Evolutionary conservation across 1,284 basidiomycete genomes (phyloP), one percentile per base, ranked within the genome.

Genomic region (Sutorius eximius): DNA sequence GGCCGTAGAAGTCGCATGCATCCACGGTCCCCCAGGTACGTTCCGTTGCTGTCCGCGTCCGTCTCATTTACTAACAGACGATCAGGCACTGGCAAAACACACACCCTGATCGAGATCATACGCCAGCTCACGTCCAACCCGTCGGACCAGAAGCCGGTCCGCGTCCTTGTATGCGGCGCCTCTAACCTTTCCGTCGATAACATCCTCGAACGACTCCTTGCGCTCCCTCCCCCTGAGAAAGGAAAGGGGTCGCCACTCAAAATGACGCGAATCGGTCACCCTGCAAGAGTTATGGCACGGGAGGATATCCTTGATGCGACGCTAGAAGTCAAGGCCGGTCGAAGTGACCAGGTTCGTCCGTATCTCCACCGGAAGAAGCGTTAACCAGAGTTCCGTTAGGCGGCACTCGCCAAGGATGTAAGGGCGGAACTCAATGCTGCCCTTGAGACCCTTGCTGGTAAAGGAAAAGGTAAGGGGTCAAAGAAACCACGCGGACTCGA

Each of bases 1-100:
- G 55, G 82, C 87, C 0, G 77, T 83, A 1, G 88, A 95, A 66
- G 80, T 98, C 0, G 91, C 91, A 0, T 92, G 95, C 60, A 95
- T 99, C n/a, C 95, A 98, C 67, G 95, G 96, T 0, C 96, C 96
- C 6, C 95, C 96, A 56, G 95, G 93, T 91, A 50, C 20, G 30
- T 32, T 37, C 15, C 2, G 37, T 36, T 38, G 16, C 18, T 34
- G 10, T 22, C 44, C 41, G 20, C 1, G 13, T 18, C 16, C 8
- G 16, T 37, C 29, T 16, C 13, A 34, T 52, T 38, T 46, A 58
- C 47, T 56, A 27, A 61, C 22, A 49, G 43, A 18, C 22, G 18
- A 34, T 12, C 55, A 89, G 87, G 88, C 34, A 95, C 93, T 0
- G 94, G 94, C 7, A 97, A 97, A 75, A 97, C 94, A 0, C 90